Evolutionary conservation across 305 asterid species (phyloP).

Genomic region (Rubia tinctorum): DNA sequence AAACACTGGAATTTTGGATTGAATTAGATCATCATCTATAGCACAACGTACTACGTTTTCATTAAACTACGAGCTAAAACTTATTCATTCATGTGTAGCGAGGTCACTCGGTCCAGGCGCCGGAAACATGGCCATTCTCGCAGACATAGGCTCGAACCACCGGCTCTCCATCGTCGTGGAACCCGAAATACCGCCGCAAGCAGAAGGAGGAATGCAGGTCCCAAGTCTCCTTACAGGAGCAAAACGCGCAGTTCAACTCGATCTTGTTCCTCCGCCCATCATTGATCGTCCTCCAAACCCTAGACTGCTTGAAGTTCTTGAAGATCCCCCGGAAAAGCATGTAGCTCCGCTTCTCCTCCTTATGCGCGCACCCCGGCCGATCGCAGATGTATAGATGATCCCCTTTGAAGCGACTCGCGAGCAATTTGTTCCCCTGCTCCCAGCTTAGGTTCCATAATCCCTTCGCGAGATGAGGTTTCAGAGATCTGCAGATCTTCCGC

Average conservation of each 20-base stretch:
- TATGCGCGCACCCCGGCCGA: slow-evolving; percentile 92
- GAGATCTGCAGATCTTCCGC: slow-evolving; percentile 49
- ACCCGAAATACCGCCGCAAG: slow-evolving; percentile 80
- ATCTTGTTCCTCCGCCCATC: slow-evolving; percentile 66
- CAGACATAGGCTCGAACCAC: slow-evolving; percentile 93
- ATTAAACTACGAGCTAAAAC: neutral
- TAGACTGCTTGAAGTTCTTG: slow-evolving; percentile 88
- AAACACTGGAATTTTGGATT: neutral
- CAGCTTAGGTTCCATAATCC: slow-evolving; percentile 90
- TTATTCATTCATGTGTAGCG: slow-evolving; percentile 47
- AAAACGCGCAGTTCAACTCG: slow-evolving; percentile 72
- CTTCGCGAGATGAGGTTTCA: slow-evolving; percentile 68
- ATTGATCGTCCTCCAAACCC: slow-evolving; percentile 95
- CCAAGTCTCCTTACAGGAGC: slow-evolving; percentile 69
- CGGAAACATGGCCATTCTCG: slow-evolving; percentile 94
- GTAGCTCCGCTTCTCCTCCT: slow-evolving; percentile 87
- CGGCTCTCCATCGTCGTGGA: slow-evolving; percentile 95
- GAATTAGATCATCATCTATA: neutral
- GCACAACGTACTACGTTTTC: neutral
- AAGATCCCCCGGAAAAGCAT: slow-evolving; percentile 90
- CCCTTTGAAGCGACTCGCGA: slow-evolving; percentile 79
- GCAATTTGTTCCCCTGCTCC: slow-evolving; percentile 87
- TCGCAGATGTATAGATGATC: slow-evolving; percentile 84
- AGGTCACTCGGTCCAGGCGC: slow-evolving; percentile 99
- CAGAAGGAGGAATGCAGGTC: slow-evolving; percentile 93